phyloP scores from a whole-genome alignment of 768 basidiomycete genomes.

The Lyophyllum semitale region DNA sequence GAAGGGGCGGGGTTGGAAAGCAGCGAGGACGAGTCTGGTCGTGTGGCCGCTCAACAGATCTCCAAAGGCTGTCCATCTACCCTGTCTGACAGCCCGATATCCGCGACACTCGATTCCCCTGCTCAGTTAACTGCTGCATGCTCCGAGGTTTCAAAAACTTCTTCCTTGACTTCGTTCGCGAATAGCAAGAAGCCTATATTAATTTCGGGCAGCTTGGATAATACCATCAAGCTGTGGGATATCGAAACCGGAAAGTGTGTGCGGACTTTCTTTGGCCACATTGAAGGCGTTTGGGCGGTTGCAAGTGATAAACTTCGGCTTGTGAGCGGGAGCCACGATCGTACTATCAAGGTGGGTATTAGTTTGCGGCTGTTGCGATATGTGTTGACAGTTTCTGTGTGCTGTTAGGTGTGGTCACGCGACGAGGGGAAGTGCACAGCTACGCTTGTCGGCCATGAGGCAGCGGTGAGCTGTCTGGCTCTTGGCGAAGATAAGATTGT shows the following conservation, averaged over 20 bases:
- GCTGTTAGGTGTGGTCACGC: constrained; percentile 82
- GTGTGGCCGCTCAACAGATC: not conserved
- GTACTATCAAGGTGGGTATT: constrained; percentile 87
- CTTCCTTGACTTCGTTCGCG: constrained; percentile 1
- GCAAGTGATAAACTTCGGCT: constrained; percentile 90
- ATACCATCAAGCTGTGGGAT: constrained; percentile 96
- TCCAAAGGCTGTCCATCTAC: not conserved
- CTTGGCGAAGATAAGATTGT: constrained; percentile 95
- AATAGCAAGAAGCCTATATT: constrained; percentile 66
- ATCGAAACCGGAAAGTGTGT: constrained; percentile 79
- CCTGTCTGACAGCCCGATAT: not conserved
- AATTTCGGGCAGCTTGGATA: constrained; percentile 89
- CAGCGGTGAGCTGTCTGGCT: constrained; percentile 88
- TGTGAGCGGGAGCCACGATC: constrained; percentile 92
- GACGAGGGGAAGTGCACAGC: constrained; percentile 86
- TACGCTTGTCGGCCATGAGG: constrained; percentile 92
- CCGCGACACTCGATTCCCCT: not conserved
- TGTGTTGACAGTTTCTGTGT: not conserved
- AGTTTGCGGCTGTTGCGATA: not conserved
- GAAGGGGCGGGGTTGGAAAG: not conserved
- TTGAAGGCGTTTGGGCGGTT: constrained; percentile 97
- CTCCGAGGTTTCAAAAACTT: not conserved
- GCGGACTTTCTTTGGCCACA: constrained; percentile 92
- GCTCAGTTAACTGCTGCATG: not conserved
- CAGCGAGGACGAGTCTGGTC: not conserved